Base-by-base conservation (phyloP, 768 basidiomycete species). In the Suillus paluster region DNA sequence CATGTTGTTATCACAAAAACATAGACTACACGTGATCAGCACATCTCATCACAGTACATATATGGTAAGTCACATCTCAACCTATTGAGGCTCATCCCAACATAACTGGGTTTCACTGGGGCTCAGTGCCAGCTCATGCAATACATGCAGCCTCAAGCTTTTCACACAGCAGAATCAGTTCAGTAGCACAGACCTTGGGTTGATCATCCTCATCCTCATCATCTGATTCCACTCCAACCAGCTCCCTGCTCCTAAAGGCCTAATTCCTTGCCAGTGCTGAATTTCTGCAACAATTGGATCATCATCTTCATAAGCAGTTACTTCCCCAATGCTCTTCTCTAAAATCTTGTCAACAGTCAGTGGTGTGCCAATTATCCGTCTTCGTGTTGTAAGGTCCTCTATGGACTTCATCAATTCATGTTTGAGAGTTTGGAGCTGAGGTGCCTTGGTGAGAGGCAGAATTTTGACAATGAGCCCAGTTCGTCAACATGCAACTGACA, bases 331-430 rank as follows among this genome's bases (percentile, higher is more conserved):
- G 25, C 56, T 55, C 25, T 55, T 55, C 42, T 73, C 71, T 39
- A 71, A 23, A 17, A 69, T 42, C 21, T 63, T 56, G 19, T 67
- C 66, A 33, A 70, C 12, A 3, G 63, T 57, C 38, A 49, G 59
- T 6, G 57, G 38, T 9, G 30, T 49, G 34, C 68, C 63, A 61
- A 58, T 57, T 48, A 71, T 67, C 19, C 19, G 19, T n/a, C 42
- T 42, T 9, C 9, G 19, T n/a, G 9, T 42, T 42, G 42, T 42
- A n/a, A 42, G 42, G 9, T 42, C 42, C 42, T 42, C 42, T 11
- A 42, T 42, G 42, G 42, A 42, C 8, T n/a, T 8, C n/a, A n/a
- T 42, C 42, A 42, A 42, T 42, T n/a, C 41, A 42, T 42, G n/a
- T 44, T 44, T n/a, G 19, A 44, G 42, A n/a, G 42, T n/a, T n/a